phyloP scores from a whole-genome alignment of 176 grass and related monocot species.

The Hyparrhenia diplandra region DNA sequence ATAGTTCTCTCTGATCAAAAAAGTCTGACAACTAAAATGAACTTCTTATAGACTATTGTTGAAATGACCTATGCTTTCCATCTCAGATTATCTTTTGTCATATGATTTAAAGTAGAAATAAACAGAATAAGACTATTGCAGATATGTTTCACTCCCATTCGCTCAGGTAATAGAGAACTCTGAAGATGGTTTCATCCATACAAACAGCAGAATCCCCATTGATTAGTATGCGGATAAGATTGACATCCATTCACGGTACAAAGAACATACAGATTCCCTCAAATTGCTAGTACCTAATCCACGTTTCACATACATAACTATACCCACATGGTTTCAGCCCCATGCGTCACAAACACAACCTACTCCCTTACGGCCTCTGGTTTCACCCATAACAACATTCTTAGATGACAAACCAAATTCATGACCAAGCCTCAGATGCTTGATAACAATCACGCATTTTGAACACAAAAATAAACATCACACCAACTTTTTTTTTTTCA shows the following conservation, averaged over 20 bases:
- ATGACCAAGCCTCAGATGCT: not conserved
- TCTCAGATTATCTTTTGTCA: too few species aligned
- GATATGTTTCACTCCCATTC: not conserved
- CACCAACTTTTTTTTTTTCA: too few species aligned
- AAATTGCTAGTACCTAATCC: not conserved
- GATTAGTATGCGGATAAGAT: not conserved
- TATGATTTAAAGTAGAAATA: not conserved
- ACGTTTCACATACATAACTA: not conserved
- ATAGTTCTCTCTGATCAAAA: constrained; percentile 8
- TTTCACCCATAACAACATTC: not conserved
- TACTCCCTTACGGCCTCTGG: not conserved
- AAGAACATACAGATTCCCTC: not conserved
- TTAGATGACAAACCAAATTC: not conserved
- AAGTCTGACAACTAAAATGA: not conserved
- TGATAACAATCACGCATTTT: not conserved
- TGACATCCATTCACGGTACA: not conserved
- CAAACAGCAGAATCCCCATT: not conserved
- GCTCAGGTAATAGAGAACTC: not conserved
- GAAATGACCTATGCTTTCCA: too few species aligned
- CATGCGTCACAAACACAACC: not conserved
- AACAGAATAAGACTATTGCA: not conserved
- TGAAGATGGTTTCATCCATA: not conserved
- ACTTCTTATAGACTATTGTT: not conserved
- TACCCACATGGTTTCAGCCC: not conserved
- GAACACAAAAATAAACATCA: not conserved